Evolutionary conservation across 2,329 filamentous ascomycete species (phyloP).

Genomic region (Pestalotiopsis sp.): DNA sequence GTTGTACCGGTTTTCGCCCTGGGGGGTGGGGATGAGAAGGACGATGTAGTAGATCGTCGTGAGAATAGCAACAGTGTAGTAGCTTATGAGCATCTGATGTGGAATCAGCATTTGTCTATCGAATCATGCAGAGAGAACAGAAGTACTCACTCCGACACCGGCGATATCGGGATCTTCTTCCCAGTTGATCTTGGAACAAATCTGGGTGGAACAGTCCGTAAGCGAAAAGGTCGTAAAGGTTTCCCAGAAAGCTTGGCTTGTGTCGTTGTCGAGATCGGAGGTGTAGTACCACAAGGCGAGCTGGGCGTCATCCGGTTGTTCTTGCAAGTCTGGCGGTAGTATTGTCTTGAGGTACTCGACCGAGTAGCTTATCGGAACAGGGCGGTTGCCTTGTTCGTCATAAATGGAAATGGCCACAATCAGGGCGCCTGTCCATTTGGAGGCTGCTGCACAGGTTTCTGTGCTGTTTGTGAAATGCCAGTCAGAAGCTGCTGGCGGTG

Average conservation of each 20-base stretch:
- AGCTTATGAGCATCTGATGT: background rate
- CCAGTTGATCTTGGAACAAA: background rate
- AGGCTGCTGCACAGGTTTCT: background rate
- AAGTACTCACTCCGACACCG: background rate
- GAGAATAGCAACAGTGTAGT: background rate
- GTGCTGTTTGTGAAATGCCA: background rate
- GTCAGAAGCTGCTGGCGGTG: background rate
- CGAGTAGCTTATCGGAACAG: background rate
- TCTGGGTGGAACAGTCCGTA: background rate
- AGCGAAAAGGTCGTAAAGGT: background rate
- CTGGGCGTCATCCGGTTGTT: background rate
- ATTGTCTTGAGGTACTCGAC: background rate
- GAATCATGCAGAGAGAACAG: background rate
- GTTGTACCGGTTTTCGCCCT: background rate
- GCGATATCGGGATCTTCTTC: background rate
- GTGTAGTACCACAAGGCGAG: background rate
- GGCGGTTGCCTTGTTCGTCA: background rate
- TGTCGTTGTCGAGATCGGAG: background rate
- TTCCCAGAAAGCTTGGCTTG: background rate
- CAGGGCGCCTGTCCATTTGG: background rate
- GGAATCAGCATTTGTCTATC: background rate
- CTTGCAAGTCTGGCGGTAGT: background rate
- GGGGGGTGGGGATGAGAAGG: background rate
- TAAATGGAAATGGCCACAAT: background rate
- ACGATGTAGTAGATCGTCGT: background rate